phyloP scores from a whole-genome alignment of 345 rosid species.

The Cardamine chenopodiifolia region DNA sequence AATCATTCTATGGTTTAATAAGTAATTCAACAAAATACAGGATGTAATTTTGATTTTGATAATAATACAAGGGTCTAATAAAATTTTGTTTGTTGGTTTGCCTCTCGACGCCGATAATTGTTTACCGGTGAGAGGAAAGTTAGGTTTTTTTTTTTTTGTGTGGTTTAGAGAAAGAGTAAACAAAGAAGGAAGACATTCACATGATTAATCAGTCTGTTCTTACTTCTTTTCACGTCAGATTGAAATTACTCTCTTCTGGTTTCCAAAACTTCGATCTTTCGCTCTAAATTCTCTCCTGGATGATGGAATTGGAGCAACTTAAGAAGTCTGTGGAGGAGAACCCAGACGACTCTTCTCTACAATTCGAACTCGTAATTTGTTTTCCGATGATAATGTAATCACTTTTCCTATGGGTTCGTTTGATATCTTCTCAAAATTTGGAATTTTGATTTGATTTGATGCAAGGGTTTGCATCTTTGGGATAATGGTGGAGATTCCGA shows the following conservation, averaged over 20 bases:
- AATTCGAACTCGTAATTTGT: constrained; percentile 57
- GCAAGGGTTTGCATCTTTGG: constrained; percentile 77
- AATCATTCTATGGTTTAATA: neutral
- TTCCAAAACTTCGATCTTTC: neutral
- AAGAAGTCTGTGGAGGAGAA: constrained; percentile 61
- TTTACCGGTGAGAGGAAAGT: constrained; percentile 28
- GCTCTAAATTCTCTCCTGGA: neutral
- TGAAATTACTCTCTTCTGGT: neutral
- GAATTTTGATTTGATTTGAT: constrained; percentile 11
- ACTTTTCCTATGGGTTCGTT: neutral
- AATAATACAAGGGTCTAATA: constrained; percentile 6
- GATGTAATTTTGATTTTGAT: neutral
- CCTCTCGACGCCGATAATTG: constrained; percentile 10
- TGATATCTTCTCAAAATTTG: neutral
- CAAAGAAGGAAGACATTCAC: constrained; percentile 5
- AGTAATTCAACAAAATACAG: fast-evolving
- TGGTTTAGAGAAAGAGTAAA: constrained; percentile 6
- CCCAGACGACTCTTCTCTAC: constrained; percentile 72
- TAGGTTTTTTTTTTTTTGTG: neutral
- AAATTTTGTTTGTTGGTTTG: neutral
- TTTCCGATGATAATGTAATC: neutral
- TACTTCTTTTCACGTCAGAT: constrained; percentile 6
- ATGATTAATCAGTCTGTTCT: constrained; percentile 11
- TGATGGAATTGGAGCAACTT: constrained; percentile 46
- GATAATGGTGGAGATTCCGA: constrained; percentile 50